Evolutionary conservation across 179 eudicot genomes (phyloP).

Genomic region (Vitellaria paradoxa): DNA sequence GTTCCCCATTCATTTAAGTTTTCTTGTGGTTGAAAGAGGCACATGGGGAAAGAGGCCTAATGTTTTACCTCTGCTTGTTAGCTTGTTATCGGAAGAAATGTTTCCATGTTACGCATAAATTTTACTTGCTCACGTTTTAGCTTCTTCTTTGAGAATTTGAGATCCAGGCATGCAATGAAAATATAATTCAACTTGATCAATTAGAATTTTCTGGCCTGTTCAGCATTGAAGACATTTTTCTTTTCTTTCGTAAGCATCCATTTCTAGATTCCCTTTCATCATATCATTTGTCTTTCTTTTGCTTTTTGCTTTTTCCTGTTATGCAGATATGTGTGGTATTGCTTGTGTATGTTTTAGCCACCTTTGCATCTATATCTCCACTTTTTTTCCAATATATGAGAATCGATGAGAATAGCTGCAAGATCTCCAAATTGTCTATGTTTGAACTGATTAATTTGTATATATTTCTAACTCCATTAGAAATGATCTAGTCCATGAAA

Average conservation of each 20-base stretch:
- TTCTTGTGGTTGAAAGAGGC: slow-evolving; percentile 13
- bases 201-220: slow-evolving; percentile 7
- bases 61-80: neutral
- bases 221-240: neutral
- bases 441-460: neutral
- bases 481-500: neutral
- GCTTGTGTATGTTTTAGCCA: slow-evolving; percentile 12
- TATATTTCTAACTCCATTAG: neutral
- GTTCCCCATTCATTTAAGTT: neutral
- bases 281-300: slow-evolving; percentile 10
- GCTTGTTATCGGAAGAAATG: neutral
- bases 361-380: slow-evolving; percentile 20
- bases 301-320: slow-evolving; percentile 12
- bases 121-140: neutral
- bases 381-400: neutral
- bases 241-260: neutral
- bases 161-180: neutral
- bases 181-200: neutral
- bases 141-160: neutral
- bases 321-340: neutral
- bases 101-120: neutral
- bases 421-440: neutral
- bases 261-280: neutral
- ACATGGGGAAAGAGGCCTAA: slow-evolving; percentile 3
- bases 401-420: neutral